Percentiles rank a stretch among this genome's conserved stretches.
These are phyloP conservation scores for Claviceps humidiphila DNA, from an alignment of 2,329 filamentous ascomycete genomes.

Conservation along the genomic window DNA sequence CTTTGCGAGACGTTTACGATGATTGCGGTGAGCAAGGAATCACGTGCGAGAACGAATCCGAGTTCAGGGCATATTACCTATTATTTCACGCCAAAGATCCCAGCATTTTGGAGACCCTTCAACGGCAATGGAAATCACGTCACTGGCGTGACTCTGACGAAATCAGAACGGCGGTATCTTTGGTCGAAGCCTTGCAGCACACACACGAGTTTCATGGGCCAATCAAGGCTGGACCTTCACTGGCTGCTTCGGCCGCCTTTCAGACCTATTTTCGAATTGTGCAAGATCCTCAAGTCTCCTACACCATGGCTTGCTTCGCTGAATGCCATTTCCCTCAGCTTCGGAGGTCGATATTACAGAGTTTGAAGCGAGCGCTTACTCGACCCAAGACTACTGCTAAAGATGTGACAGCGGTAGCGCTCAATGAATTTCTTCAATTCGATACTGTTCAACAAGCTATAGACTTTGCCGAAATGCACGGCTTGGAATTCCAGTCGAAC, in stretches of 20 bases:
- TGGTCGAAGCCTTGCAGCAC: conserved; percentile 48
- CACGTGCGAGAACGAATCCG: conserved; percentile 46
- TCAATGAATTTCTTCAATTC: conserved; percentile 50
- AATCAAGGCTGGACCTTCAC: conserved; percentile 33
- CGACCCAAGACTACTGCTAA: conserved; percentile 43
- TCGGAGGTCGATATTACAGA: conserved; percentile 43
- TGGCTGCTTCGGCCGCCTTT: conserved; percentile 36
- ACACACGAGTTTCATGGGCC: conserved; percentile 44
- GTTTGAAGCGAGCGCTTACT: conserved; percentile 40
- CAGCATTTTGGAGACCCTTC: conserved; percentile 37
- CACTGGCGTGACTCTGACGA: conserved; percentile 42
- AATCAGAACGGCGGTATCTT: conserved; percentile 46
- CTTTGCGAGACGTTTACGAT: conserved; percentile 52
- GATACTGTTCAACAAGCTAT: conserved; percentile 55
- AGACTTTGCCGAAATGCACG: conserved; percentile 47
- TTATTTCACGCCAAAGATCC: conserved; percentile 48
- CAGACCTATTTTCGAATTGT: conserved; percentile 48
- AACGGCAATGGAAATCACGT: conserved; percentile 42
- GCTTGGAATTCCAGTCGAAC: conserved; percentile 34
- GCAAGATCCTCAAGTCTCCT: conserved; percentile 42
- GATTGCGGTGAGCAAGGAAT: conserved; percentile 48
- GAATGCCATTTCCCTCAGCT: conserved; percentile 53
- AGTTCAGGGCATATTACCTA: conserved; percentile 54
- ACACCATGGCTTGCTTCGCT: conserved; percentile 57
- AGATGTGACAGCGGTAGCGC: conserved; percentile 42